Evolutionary conservation across 441 rosid species (phyloP).

Genomic region (Adansonia rubrostipa): DNA sequence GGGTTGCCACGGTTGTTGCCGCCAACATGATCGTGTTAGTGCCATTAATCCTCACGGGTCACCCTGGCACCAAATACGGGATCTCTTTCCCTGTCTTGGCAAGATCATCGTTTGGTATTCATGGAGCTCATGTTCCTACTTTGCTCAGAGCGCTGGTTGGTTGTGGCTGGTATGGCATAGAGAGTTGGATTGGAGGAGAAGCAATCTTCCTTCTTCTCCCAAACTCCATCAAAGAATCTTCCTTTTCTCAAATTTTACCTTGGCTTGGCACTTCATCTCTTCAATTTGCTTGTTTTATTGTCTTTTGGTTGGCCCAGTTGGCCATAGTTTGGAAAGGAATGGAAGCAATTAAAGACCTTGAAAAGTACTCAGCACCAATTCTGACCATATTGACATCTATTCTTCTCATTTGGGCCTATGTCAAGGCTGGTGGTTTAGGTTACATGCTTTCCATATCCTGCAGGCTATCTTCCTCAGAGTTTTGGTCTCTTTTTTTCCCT

Average conservation of each 20-base stretch:
- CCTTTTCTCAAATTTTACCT: constrained; percentile 48
- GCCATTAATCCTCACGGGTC: constrained; percentile 77
- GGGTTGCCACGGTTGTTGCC: constrained; percentile 77
- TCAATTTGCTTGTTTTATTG: constrained; percentile 78
- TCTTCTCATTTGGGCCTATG: constrained; percentile 77
- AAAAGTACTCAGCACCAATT: constrained; percentile 83
- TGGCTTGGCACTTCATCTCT: constrained; percentile 90
- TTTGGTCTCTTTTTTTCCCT: constrained; percentile 88
- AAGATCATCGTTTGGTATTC: constrained; percentile 85
- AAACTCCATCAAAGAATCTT: constrained; percentile 45
- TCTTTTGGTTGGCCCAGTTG: constrained; percentile 80
- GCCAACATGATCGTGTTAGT: constrained; percentile 73
- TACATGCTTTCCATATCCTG: constrained; percentile 76
- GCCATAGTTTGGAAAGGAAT: constrained; percentile 76
- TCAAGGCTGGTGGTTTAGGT: constrained; percentile 75
- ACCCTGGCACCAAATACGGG: constrained; percentile 80
- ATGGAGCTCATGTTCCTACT: constrained; percentile 90
- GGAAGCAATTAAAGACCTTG: constrained; percentile 72
- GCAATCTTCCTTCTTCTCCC: constrained; percentile 86
- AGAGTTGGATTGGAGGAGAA: constrained; percentile 97
- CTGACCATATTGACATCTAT: constrained; percentile 64
- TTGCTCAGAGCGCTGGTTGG: constrained; percentile 86
- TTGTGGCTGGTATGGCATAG: constrained; percentile 97
- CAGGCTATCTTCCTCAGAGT: constrained; percentile 59
- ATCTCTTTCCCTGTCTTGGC: constrained; percentile 87